These are phyloP conservation scores for Colletotrichum australisinense DNA, from an alignment of 2,329 filamentous ascomycete genomes.

Conservation along the genomic window DNA sequence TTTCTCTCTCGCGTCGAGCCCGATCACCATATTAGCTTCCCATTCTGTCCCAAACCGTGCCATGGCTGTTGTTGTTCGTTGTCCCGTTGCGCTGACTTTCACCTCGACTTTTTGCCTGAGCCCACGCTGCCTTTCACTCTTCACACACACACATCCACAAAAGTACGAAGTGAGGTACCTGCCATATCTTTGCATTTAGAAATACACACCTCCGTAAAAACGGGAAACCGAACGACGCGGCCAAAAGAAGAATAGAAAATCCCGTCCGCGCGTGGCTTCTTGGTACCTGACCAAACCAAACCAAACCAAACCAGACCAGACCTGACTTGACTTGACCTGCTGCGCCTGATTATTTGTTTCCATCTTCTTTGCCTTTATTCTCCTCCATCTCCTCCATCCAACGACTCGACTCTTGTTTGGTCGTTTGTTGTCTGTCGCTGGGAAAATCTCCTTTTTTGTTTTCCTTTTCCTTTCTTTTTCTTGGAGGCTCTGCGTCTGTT, in stretches of 20 bases:
- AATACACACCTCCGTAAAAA: neutral
- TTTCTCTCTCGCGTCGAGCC: constrained; percentile 31
- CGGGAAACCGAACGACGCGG: constrained; percentile 20
- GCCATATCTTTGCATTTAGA: neutral
- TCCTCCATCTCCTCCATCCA: neutral
- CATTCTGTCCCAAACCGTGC: constrained; percentile 26
- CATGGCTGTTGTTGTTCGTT: constrained; percentile 15
- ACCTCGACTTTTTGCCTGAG: constrained; percentile 8
- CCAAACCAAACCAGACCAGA: neutral
- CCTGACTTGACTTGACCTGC: neutral
- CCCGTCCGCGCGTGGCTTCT: constrained; percentile 24
- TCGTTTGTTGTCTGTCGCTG: neutral
- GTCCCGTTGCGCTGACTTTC: constrained; percentile 18
- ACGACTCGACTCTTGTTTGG: neutral
- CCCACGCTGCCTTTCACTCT: neutral
- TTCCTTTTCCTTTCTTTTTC: neutral
- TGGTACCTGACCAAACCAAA: neutral
- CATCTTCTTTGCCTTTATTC: neutral
- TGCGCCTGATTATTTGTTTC: constrained; percentile 4
- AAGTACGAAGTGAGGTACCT: neutral
- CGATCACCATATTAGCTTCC: constrained; percentile 34
- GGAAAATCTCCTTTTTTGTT: constrained; percentile 4
- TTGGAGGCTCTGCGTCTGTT: constrained; percentile 30
- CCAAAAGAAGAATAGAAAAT: constrained; percentile 18
- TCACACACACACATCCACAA: neutral